Percentiles rank a stretch among this genome's conserved stretches.
These are phyloP conservation scores for Trametes meyenii DNA, from an alignment of 768 basidiomycete species.

Conservation along the genomic window DNA sequence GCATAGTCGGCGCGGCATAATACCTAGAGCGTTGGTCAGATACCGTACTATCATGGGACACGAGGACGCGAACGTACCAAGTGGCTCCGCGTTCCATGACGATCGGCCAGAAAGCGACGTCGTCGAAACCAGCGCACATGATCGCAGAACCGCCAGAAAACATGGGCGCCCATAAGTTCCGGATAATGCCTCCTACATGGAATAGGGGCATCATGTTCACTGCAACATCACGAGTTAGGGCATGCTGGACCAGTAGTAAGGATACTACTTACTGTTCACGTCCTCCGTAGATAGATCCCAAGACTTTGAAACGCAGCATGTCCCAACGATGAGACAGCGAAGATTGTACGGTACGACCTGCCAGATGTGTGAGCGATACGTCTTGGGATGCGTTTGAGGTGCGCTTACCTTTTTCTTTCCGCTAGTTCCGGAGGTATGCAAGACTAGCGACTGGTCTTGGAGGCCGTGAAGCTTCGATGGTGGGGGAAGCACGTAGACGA, in stretches of 20 bases:
- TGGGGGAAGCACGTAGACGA: conserved; percentile 2
- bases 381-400: not conserved
- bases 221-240: conserved; percentile 3
- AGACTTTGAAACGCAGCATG: conserved; percentile 46
- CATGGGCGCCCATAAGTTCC: conserved; percentile 19
- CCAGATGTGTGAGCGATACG: not conserved
- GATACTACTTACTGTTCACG: conserved; percentile 47
- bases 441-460: conserved; percentile 52
- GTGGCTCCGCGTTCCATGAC: conserved; percentile 43
- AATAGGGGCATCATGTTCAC: conserved; percentile 30
- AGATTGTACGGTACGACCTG: conserved; percentile 45
- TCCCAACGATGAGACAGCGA: conserved; percentile 46
- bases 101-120: conserved; percentile 35
- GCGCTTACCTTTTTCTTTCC: conserved; percentile 47
- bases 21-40: conserved; percentile 38
- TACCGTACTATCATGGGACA: not conserved
- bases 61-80: conserved; percentile 47
- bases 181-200: conserved; percentile 20
- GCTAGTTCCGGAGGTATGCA: conserved; percentile 63
- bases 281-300: conserved; percentile 44
- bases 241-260: not conserved
- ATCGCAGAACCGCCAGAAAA: conserved; percentile 18
- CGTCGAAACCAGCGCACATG: conserved; percentile 21
- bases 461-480: conserved; percentile 42
- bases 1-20: conserved; percentile 53